These are phyloP conservation scores for Gelatoporia subvermispora DNA, from an alignment of 768 basidiomycete genomes.

Conservation along the genomic window DNA sequence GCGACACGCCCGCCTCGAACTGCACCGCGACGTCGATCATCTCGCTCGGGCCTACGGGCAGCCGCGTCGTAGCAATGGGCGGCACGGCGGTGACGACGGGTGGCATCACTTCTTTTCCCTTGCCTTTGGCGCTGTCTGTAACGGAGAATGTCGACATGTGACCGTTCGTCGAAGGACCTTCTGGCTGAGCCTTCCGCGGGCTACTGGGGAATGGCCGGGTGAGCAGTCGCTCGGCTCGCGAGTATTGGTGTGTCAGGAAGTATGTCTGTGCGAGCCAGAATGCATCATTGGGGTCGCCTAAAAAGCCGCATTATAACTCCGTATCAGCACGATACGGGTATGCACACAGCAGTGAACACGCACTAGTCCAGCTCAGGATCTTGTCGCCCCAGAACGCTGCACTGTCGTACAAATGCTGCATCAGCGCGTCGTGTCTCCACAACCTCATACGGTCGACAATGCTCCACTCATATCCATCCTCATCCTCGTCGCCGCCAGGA, in stretches of 20 bases:
- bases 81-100: constrained; percentile 2
- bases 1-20: constrained; percentile 59
- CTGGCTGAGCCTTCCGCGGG: constrained; percentile 24
- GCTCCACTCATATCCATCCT: constrained; percentile 48
- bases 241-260: constrained; percentile 94
- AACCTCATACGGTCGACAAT: constrained; percentile 93
- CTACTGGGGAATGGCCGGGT: constrained; percentile 76
- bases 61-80: constrained; percentile 37
- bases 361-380: constrained; percentile 92
- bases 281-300: constrained; percentile 95
- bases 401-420: constrained; percentile 97
- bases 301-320: not conserved
- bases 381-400: constrained; percentile 99
- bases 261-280: constrained; percentile 99
- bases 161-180: constrained; percentile 34
- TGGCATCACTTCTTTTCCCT: constrained; percentile 46
- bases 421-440: constrained; percentile 96
- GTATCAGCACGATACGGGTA: not conserved
- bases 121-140: constrained; percentile 45
- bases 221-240: constrained; percentile 87
- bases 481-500: constrained; percentile 30
- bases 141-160: constrained; percentile 26
- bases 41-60: constrained; percentile 62
- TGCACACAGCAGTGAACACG: constrained; percentile 12
- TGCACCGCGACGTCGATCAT: constrained; percentile 66